Evolutionary conservation across 2,329 filamentous ascomycete species (phyloP).

Genomic region (Botrytis medusae): DNA sequence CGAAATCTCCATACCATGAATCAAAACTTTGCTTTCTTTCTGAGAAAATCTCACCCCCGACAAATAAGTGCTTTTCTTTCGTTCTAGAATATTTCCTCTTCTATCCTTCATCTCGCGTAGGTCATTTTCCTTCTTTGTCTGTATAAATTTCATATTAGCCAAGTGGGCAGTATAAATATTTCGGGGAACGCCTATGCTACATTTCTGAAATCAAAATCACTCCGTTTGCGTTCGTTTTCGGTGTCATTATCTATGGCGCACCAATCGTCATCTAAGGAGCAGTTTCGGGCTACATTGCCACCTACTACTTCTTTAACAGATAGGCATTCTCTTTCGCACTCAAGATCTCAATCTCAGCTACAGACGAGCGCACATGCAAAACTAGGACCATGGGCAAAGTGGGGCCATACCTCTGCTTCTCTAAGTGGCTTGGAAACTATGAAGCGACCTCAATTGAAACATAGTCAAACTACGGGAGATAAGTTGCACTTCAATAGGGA

Average conservation of each 20-base stretch:
- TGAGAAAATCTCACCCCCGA: not conserved
- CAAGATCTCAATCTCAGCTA: not conserved
- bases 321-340: not conserved
- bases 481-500: not conserved
- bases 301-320: not conserved
- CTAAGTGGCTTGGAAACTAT: not conserved
- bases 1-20: not conserved
- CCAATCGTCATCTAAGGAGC: not conserved
- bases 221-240: not conserved
- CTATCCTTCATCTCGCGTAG: not conserved
- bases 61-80: not conserved
- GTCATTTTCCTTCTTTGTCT: constrained; percentile 4
- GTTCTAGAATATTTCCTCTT: not conserved
- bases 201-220: not conserved
- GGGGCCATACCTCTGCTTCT: constrained; percentile 10
- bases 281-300: not conserved
- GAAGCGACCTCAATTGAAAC: not conserved
- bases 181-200: not conserved
- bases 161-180: not conserved
- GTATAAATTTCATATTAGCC: not conserved
- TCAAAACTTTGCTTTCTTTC: not conserved
- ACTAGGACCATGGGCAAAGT: constrained; percentile 13
- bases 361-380: not conserved
- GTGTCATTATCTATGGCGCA: not conserved
- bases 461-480: not conserved